Evolutionary conservation across 1,139 yeast species (phyloP).

Genomic region (Lizanozyma gosingica): DNA sequence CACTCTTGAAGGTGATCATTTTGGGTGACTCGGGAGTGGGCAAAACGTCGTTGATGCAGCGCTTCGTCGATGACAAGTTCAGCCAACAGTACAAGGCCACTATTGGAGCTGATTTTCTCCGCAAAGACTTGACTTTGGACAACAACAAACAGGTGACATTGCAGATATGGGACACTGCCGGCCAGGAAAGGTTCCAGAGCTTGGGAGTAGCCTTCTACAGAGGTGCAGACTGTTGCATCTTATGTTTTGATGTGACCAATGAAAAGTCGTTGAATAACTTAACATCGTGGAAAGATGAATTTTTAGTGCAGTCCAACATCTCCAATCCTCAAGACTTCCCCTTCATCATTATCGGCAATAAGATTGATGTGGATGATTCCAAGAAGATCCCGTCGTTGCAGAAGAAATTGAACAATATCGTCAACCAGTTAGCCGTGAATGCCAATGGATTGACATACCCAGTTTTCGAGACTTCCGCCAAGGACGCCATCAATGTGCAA

Average conservation of each 20-base stretch:
- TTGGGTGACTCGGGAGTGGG: slow-evolving; percentile 98
- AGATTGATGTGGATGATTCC: slow-evolving; percentile 88
- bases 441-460: slow-evolving; percentile 55
- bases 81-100: slow-evolving; percentile 96
- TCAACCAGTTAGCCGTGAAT: slow-evolving; percentile 60
- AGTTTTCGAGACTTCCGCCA: slow-evolving; percentile 89
- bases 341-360: slow-evolving; percentile 88
- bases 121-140: slow-evolving; percentile 82
- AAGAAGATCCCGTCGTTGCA: slow-evolving; percentile 70
- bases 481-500: slow-evolving; percentile 89
- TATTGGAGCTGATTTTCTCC: slow-evolving; percentile 93
- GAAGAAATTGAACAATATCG: slow-evolving; percentile 80
- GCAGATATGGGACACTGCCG: slow-evolving; percentile 99
- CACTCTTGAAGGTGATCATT: slow-evolving; percentile 85
- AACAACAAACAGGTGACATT: slow-evolving; percentile 65
- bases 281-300: slow-evolving; percentile 92
- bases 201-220: slow-evolving; percentile 96
- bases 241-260: slow-evolving; percentile 91
- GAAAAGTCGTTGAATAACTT: slow-evolving; percentile 86
- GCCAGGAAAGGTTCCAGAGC: slow-evolving; percentile 95
- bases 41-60: slow-evolving; percentile 92
- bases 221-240: slow-evolving; percentile 97
- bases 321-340: slow-evolving; percentile 93
- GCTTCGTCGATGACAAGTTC: slow-evolving; percentile 91
- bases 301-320: slow-evolving; percentile 86